These are phyloP conservation scores for Fraxinus xanthoxyloides DNA, from an alignment of 305 asterid species.

Conservation along the genomic window DNA sequence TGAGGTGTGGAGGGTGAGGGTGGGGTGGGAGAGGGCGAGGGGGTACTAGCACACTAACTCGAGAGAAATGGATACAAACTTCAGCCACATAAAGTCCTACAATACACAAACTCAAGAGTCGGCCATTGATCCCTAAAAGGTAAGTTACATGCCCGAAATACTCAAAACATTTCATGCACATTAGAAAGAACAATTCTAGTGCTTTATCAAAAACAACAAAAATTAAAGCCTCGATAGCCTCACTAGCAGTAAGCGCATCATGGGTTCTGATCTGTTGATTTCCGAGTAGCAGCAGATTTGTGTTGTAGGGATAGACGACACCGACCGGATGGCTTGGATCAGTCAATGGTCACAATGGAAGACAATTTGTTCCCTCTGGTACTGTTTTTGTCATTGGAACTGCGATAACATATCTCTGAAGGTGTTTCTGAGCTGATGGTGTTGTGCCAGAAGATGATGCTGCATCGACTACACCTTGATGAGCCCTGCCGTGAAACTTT, in stretches of 20 bases:
- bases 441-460: slow-evolving; percentile 36
- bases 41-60: background rate
- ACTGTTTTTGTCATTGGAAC: slow-evolving; percentile 54
- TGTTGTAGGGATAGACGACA: background rate
- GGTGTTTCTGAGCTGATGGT: slow-evolving; percentile 8
- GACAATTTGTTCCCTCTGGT: slow-evolving; percentile 53
- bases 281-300: slow-evolving; percentile 10
- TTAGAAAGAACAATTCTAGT: slow-evolving; percentile 30
- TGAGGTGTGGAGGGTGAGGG: background rate
- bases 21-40: background rate
- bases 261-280: slow-evolving; percentile 22
- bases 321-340: background rate
- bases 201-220: slow-evolving; percentile 31
- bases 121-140: slow-evolving; percentile 23
- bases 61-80: background rate
- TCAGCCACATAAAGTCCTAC: slow-evolving; percentile 11
- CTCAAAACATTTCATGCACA: slow-evolving; percentile 24
- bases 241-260: slow-evolving; percentile 23
- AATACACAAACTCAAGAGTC: slow-evolving; percentile 13
- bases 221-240: slow-evolving; percentile 26
- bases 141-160: slow-evolving; percentile 32
- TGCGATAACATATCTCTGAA: slow-evolving; percentile 51
- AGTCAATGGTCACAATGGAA: slow-evolving; percentile 48
- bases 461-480: slow-evolving; percentile 31
- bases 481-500: slow-evolving; percentile 59